Conservation (phyloP, 345 rosid genomes). For the Brassica cretica region DNA sequence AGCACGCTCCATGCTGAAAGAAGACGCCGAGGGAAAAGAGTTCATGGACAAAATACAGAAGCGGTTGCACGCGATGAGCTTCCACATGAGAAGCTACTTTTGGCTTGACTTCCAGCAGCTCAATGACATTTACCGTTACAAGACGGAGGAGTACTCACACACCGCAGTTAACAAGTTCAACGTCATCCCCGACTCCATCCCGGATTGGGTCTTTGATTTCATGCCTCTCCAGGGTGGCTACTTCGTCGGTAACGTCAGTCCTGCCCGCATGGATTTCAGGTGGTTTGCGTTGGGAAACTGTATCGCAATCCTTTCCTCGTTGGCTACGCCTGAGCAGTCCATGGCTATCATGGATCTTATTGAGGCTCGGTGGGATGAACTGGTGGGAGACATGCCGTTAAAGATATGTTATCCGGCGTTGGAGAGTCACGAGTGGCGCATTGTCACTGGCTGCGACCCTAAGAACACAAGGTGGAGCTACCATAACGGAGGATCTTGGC, state of each 20-base stretch:
- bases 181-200: constrained; percentile 72
- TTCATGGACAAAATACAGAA: constrained; percentile 57
- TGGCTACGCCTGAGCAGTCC: constrained; percentile 65
- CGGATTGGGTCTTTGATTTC: constrained; percentile 70
- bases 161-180: constrained; percentile 72
- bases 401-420: constrained; percentile 62
- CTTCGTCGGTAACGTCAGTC: constrained; percentile 69
- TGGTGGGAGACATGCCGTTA: constrained; percentile 71
- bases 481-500: constrained; percentile 81
- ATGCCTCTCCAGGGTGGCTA: constrained; percentile 67
- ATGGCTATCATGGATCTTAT: constrained; percentile 72
- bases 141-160: constrained; percentile 74
- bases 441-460: constrained; percentile 71
- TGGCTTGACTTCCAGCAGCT: constrained; percentile 72
- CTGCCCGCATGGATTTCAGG: constrained; percentile 71
- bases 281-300: constrained; percentile 71
- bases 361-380: constrained; percentile 71
- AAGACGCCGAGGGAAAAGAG: constrained; percentile 68
- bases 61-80: constrained; percentile 59
- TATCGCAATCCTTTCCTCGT: constrained; percentile 52
- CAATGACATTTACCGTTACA: constrained; percentile 67
- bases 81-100: constrained; percentile 62
- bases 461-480: constrained; percentile 73
- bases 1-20: constrained; percentile 64
- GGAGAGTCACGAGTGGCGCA: constrained; percentile 62